Conservation (phyloP, 495 filamentous ascomycete species). For the Elasticomyces elasticus region DNA sequence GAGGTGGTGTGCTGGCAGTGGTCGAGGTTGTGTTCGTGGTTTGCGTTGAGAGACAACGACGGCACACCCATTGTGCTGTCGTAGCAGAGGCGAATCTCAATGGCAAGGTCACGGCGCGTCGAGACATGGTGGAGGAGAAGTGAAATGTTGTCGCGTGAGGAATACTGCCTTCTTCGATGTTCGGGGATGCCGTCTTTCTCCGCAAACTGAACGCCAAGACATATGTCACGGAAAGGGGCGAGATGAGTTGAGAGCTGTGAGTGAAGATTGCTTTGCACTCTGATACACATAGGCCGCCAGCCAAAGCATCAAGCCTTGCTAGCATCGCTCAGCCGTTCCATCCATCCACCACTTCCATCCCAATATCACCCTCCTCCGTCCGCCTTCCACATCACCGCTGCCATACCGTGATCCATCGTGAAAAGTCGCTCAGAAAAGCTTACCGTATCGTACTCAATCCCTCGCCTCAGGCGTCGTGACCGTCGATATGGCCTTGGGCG, state of each 20-base stretch:
- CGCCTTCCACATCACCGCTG: no score
- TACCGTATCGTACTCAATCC: no score
- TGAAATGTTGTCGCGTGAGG: conserved; percentile 12
- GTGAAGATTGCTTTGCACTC: no score
- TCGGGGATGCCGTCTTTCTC: neutral
- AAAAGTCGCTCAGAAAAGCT: no score
- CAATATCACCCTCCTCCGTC: no score
- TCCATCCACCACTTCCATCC: no score
- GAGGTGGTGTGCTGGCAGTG: neutral
- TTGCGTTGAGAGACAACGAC: conserved; percentile 17
- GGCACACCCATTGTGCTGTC: conserved; percentile 11
- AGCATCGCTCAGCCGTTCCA: no score
- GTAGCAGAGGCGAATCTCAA: conserved; percentile 1
- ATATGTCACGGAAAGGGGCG: neutral
- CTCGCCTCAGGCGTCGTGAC: no score
- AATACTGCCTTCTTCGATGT: neutral
- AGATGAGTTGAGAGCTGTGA: no score
- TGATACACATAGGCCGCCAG: no score
- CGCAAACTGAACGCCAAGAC: neutral
- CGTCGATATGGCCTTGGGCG: neutral
- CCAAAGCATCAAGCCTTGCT: no score
- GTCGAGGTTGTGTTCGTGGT: neutral
- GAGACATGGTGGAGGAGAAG: conserved; percentile 4
- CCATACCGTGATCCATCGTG: no score
- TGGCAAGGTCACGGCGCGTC: conserved; percentile 10